Percentiles rank a stretch among this genome's conserved stretches.
Evolutionary conservation across 768 basidiomycete genomes (phyloP).

Genomic region (Collybia nuda): DNA sequence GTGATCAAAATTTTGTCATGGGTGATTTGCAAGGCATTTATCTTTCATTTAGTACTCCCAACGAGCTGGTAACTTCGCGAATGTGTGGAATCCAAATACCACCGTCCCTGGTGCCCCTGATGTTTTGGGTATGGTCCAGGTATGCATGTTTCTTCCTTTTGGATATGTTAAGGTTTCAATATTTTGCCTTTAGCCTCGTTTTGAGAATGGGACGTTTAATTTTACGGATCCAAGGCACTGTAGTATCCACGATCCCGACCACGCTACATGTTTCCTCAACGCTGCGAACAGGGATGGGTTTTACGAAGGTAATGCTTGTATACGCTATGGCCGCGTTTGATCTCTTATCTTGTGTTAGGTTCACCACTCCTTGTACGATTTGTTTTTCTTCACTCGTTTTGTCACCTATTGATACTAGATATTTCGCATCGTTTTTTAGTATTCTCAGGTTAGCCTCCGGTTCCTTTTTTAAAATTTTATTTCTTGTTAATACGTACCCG

Average conservation of each 20-base stretch:
- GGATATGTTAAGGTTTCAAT: not conserved
- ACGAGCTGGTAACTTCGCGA: constrained; percentile 55
- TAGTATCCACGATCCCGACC: constrained; percentile 57
- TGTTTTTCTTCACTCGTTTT: not conserved
- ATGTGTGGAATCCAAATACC: constrained; percentile 59
- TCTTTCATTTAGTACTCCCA: constrained; percentile 39
- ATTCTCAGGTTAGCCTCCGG: constrained; percentile 52
- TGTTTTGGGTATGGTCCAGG: constrained; percentile 59
- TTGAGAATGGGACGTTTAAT: constrained; percentile 56
- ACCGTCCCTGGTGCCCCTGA: constrained; percentile 47
- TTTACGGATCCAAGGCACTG: constrained; percentile 69
- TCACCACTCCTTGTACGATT: constrained; percentile 53
- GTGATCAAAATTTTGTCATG: constrained; percentile 22
- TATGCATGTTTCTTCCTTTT: not conserved
- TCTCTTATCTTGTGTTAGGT: not conserved
- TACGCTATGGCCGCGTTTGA: not conserved
- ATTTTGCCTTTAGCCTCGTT: constrained; percentile 35
- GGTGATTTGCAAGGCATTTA: not conserved
- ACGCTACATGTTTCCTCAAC: constrained; percentile 61
- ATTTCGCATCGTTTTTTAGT: constrained; percentile 22
- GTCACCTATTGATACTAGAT: not conserved
- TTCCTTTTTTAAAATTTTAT: not conserved
- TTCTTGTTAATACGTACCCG: not conserved
- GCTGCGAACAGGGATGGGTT: constrained; percentile 58
- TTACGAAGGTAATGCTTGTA: constrained; percentile 44